phyloP scores from a whole-genome alignment of 257 asterid genomes.

The Ocimum tenuiflorum region DNA sequence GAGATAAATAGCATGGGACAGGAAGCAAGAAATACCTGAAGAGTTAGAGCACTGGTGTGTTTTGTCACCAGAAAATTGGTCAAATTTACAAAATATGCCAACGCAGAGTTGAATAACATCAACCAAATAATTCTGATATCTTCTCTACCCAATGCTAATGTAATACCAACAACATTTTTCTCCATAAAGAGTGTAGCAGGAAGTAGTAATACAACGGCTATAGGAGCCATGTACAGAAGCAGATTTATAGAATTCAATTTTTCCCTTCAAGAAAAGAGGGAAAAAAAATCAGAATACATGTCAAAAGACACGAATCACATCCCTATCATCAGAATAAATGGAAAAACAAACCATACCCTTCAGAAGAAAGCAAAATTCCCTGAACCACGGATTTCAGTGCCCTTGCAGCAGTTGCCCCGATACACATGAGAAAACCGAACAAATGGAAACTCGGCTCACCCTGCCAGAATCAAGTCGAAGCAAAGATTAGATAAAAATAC shows the following conservation, averaged over 20 bases:
- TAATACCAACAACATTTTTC: no score
- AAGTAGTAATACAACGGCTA: conserved; percentile 64
- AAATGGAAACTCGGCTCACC: conserved; percentile 91
- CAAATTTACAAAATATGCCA: no score
- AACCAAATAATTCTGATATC: conserved; percentile 50
- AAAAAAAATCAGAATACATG: conserved; percentile 15
- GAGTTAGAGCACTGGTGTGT: conserved; percentile 89
- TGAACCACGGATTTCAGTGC: conserved; percentile 89
- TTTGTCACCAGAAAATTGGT: conserved; percentile 86
- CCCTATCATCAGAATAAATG: not conserved
- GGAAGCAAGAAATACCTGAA: conserved; percentile 53
- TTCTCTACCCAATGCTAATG: conserved; percentile 60
- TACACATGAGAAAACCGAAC: conserved; percentile 78
- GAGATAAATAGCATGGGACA: not conserved
- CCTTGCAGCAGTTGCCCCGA: no score
- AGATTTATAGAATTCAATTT: conserved; percentile 81
- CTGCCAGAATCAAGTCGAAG: conserved; percentile 31
- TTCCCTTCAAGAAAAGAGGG: conserved; percentile 43
- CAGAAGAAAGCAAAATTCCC: conserved; percentile 84
- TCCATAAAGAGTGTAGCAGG: no score
- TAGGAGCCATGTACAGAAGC: no score
- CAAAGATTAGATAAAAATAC: conserved; percentile 11
- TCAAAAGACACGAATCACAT: not conserved
- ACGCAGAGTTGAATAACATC: no score
- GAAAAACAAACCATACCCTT: conserved; percentile 37